Conservation (phyloP, 129 eudicot genomes). For the Erigeron canadensis region DNA sequence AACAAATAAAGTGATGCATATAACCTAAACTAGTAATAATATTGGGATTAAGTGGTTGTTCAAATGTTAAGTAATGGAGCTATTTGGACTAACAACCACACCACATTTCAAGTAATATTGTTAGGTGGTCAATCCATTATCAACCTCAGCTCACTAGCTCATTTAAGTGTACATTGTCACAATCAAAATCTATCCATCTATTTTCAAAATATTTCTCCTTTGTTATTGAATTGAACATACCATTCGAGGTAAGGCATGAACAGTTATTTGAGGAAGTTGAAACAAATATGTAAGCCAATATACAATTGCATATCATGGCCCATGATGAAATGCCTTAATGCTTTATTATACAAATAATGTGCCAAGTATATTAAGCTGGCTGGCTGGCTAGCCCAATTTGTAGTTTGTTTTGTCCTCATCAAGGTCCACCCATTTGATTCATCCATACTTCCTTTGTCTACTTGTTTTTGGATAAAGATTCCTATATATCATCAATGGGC, state of each 20-base stretch:
- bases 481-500: neutral
- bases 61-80: neutral
- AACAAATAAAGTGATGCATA: slow-evolving; percentile 27
- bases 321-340: neutral
- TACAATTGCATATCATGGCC: neutral
- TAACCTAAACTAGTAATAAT: neutral
- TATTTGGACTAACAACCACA: slow-evolving; percentile 21
- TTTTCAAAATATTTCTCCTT: too few relatives aligned
- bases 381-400: slow-evolving; percentile 28
- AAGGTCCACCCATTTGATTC: slow-evolving; percentile 14
- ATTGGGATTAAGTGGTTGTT: slow-evolving; percentile 10
- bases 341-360: neutral
- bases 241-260: neutral
- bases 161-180: too few relatives aligned
- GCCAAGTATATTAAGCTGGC: slow-evolving; percentile 26
- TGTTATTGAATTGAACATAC: too few relatives aligned
- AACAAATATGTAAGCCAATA: neutral
- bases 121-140: slow-evolving; percentile 30
- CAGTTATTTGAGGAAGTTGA: neutral
- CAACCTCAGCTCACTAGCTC: too few relatives aligned
- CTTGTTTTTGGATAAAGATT: slow-evolving; percentile 22
- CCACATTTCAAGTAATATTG: slow-evolving; percentile 15
- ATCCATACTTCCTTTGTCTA: slow-evolving; percentile 12
- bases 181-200: too few relatives aligned
- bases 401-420: slow-evolving; percentile 27